Percentiles rank a stretch among this genome's conserved stretches.
These are phyloP conservation scores for Verticillium klebahnii DNA, from an alignment of 2,329 filamentous ascomycete species.

Conservation along the genomic window DNA sequence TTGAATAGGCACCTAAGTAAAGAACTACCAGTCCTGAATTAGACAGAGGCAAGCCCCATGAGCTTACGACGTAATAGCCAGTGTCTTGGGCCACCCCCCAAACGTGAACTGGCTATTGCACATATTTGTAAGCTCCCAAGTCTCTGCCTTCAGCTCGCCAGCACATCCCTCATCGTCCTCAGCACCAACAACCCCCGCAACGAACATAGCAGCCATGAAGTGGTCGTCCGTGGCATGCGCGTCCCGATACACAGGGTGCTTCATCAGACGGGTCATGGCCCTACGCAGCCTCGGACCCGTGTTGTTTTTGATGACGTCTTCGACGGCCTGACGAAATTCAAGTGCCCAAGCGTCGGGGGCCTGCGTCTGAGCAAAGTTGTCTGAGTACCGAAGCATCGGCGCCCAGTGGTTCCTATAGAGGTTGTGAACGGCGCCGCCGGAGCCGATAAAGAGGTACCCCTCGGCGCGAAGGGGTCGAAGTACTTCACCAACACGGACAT, in stretches of 20 bases:
- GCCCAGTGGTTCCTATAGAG: conserved; percentile 63
- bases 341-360: conserved; percentile 57
- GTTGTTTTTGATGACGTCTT: conserved; percentile 45
- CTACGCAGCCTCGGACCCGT: conserved; percentile 49
- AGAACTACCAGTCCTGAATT: no score
- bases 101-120: conserved; percentile 57
- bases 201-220: conserved; percentile 62
- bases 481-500: conserved; percentile 50
- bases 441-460: conserved; percentile 48
- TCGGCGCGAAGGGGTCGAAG: conserved; percentile 51
- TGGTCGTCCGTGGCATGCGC: conserved; percentile 68
- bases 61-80: background rate
- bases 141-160: conserved; percentile 49
- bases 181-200: conserved; percentile 51
- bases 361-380: conserved; percentile 57
- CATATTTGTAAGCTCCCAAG: conserved; percentile 65
- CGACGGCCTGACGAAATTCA: conserved; percentile 61
- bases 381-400: conserved; percentile 58
- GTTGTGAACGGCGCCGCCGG: conserved; percentile 64
- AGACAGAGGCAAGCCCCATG: no score
- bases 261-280: conserved; percentile 59
- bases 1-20: no score
- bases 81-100: conserved; percentile 27
- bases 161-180: conserved; percentile 36
- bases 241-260: conserved; percentile 60